phyloP scores from a whole-genome alignment of 176 grass and related monocot genomes.

The Tillandsia fasciculata region DNA sequence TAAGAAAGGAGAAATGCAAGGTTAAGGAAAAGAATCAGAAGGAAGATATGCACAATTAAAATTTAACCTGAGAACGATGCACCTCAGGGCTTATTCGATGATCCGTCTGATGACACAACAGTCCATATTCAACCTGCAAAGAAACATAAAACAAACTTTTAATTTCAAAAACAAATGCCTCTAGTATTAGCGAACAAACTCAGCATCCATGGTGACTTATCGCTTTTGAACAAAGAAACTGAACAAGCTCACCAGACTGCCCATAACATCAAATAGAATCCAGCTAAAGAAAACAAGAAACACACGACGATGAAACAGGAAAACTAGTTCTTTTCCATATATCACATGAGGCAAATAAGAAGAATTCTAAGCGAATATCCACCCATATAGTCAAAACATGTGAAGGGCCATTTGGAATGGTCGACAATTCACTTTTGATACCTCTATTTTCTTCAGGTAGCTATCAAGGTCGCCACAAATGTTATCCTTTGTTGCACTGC shows the following conservation, averaged over 20 bases:
- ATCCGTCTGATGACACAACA: slow-evolving; percentile 43
- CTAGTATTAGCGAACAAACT: no score
- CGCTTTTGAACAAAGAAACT: no score
- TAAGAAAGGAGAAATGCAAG: not conserved
- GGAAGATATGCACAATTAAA: not conserved
- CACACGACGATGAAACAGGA: no score
- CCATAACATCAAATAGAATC: no score
- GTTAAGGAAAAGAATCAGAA: not conserved
- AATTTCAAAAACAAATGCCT: not conserved
- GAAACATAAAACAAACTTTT: slow-evolving; percentile 6
- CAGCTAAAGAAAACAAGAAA: no score
- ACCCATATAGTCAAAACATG: no score
- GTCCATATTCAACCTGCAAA: slow-evolving; percentile 58
- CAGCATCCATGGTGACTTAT: no score
- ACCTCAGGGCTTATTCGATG: slow-evolving; percentile 45
- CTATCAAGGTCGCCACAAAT: slow-evolving; percentile 73
- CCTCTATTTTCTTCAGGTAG: slow-evolving; percentile 77
- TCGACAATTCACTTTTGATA: slow-evolving; percentile 3
- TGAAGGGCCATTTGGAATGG: no score
- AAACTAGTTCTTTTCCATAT: no score
- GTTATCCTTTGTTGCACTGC: slow-evolving; percentile 43
- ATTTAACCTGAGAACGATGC: slow-evolving; percentile 75
- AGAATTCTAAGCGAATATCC: not conserved
- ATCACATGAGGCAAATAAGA: not conserved
- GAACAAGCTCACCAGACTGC: no score